phyloP scores from a whole-genome alignment of 1,284 basidiomycete genomes.

The Microbotryum saponariae region DNA sequence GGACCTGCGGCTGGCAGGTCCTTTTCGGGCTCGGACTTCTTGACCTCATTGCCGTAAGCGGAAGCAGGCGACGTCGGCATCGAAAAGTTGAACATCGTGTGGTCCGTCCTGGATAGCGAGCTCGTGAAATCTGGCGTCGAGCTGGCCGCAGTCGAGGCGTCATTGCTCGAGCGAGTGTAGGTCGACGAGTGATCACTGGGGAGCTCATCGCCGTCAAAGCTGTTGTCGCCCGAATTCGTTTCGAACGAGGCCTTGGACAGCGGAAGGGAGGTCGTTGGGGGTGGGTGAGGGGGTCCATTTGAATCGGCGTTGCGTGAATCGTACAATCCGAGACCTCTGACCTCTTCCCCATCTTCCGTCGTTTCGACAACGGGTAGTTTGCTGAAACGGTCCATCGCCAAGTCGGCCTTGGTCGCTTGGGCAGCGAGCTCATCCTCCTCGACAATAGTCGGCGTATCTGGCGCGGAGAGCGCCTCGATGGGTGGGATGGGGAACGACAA shows the following conservation, averaged over 20 bases:
- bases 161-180: neutral
- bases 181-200: neutral
- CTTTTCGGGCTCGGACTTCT: too few species aligned
- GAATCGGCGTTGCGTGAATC: too few species aligned
- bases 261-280: too few species aligned
- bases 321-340: constrained; percentile 9
- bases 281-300: too few species aligned
- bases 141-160: neutral
- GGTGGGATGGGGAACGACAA: constrained; percentile 22
- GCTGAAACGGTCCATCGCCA: constrained; percentile 3
- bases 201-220: neutral
- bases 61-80: too few species aligned
- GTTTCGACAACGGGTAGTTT: constrained; percentile 12
- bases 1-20: too few species aligned
- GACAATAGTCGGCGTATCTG: neutral
- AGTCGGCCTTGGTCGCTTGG: neutral
- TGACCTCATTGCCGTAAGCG: too few species aligned
- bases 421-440: neutral
- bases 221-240: too few species aligned
- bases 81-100: too few species aligned
- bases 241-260: too few species aligned
- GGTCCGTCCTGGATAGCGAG: too few species aligned
- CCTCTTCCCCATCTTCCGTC: constrained; percentile 1
- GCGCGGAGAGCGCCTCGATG: neutral
- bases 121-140: too few species aligned